Evolutionary conservation across 768 basidiomycete species (phyloP).

Genomic region (Boletus pseudo-olivaceus): DNA sequence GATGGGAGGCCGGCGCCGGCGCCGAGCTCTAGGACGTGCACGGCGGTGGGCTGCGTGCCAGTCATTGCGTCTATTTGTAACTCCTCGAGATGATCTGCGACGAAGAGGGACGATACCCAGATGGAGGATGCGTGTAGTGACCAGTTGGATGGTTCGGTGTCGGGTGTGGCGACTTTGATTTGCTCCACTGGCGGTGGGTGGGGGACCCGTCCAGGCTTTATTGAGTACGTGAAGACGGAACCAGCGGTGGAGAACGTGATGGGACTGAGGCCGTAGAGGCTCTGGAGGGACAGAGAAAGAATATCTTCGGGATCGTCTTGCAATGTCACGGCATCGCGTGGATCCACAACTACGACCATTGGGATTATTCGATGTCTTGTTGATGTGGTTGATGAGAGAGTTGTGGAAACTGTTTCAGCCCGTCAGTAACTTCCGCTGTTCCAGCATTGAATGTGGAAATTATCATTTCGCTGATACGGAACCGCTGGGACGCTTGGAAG

Average conservation of each 20-base stretch:
- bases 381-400: not conserved
- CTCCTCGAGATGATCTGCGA: conserved; percentile 60
- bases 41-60: conserved; percentile 5
- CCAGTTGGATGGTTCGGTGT: conserved; percentile 69
- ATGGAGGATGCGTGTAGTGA: conserved; percentile 73
- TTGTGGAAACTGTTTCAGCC: not conserved
- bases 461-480: not conserved
- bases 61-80: conserved; percentile 36
- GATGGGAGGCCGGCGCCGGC: conserved; percentile 74
- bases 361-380: too few species aligned
- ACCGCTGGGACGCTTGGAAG: not conserved
- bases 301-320: conserved; percentile 58
- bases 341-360: not conserved
- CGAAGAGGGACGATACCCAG: conserved; percentile 65
- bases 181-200: conserved; percentile 5
- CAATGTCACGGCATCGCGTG: not conserved
- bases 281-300: conserved; percentile 58
- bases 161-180: conserved; percentile 55
- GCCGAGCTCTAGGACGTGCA: conserved; percentile 64
- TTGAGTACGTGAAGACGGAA: conserved; percentile 46
- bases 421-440: not conserved
- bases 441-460: not conserved
- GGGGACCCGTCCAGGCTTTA: conserved; percentile 16
- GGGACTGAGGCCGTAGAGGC: conserved; percentile 59
- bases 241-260: conserved; percentile 58